These are phyloP conservation scores for Penicillium soppii DNA, from an alignment of 495 filamentous ascomycete species.

Conservation along the genomic window DNA sequence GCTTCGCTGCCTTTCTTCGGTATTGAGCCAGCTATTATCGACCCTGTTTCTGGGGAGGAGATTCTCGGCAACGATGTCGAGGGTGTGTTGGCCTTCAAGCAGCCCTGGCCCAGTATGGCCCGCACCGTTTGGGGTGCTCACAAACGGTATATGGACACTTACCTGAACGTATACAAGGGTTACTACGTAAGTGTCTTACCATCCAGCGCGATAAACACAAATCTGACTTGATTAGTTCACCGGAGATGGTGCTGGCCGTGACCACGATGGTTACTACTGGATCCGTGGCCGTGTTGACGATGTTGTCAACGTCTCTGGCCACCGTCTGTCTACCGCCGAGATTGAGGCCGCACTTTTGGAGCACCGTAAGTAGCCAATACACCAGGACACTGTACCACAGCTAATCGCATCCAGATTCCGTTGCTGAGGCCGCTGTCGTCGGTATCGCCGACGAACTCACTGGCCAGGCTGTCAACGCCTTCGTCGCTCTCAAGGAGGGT, in stretches of 20 bases:
- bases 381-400: not conserved
- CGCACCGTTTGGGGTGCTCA: slow-evolving; percentile 98
- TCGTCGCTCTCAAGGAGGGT: slow-evolving; percentile 89
- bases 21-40: slow-evolving; percentile 96
- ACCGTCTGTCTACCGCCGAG: slow-evolving; percentile 94
- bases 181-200: slow-evolving; percentile 74
- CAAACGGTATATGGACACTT: slow-evolving; percentile 98
- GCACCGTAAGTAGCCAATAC: slow-evolving; percentile 57
- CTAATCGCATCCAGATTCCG: slow-evolving; percentile 38
- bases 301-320: slow-evolving; percentile 96
- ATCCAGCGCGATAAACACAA: slow-evolving; percentile 21
- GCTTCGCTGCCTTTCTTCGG: slow-evolving; percentile 81
- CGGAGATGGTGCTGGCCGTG: slow-evolving; percentile 93
- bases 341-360: slow-evolving; percentile 97
- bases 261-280: slow-evolving; percentile 99
- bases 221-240: slow-evolving; percentile 67
- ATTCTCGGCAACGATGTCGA: slow-evolving; percentile 96
- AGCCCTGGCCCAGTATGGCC: slow-evolving; percentile 98
- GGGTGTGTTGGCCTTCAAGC: slow-evolving; percentile 96
- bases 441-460: slow-evolving; percentile 91
- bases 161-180: slow-evolving; percentile 96
- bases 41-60: slow-evolving; percentile 92
- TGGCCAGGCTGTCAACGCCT: slow-evolving; percentile 96
- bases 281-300: slow-evolving; percentile 98
- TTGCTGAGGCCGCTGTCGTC: slow-evolving; percentile 95